Conservation (phyloP, 768 basidiomycete genomes). For the Saitozyma sp. region DNA sequence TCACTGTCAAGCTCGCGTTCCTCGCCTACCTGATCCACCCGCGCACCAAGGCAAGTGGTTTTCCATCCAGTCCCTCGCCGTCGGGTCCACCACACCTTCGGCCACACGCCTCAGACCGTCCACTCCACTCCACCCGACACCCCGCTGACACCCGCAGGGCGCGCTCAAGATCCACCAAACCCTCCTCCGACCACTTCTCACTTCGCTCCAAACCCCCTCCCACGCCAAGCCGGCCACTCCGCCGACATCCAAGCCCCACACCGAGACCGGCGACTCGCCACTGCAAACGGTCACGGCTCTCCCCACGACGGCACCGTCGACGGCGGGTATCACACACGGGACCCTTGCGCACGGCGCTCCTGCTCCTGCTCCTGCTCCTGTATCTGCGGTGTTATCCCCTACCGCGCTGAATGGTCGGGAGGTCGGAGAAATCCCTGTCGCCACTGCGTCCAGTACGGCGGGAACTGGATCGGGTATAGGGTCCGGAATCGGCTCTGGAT, state of each 20-base stretch:
- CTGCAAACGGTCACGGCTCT: too few relatives aligned
- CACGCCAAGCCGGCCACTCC: background rate
- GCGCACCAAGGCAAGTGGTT: constrained; percentile 25
- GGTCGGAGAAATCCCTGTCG: too few relatives aligned
- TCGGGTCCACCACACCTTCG: background rate
- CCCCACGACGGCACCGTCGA: too few relatives aligned
- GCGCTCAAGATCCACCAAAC: constrained; percentile 31
- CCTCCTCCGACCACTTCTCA: constrained; percentile 25
- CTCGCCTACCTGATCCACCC: constrained; percentile 47
- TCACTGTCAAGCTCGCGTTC: constrained; percentile 46
- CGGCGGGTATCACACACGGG: too few relatives aligned
- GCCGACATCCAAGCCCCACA: constrained; percentile 15
- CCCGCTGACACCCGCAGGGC: constrained; percentile 13
- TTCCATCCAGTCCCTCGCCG: background rate
- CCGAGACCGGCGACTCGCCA: constrained; percentile 4
- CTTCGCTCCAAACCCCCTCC: constrained; percentile 2
- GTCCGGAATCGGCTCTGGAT: too few relatives aligned
- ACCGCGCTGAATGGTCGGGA: too few relatives aligned
- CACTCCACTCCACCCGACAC: background rate
- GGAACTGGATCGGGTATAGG: too few relatives aligned
- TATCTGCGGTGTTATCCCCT: too few relatives aligned
- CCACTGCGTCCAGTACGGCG: too few relatives aligned
- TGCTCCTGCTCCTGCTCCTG: too few relatives aligned
- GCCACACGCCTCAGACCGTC: background rate
- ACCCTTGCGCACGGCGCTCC: too few relatives aligned